Percentiles rank a stretch among this genome's conserved stretches.
These are phyloP conservation scores for Phyllosticta paracitricarpa DNA, from an alignment of 2,329 filamentous ascomycete species.

Conservation along the genomic window DNA sequence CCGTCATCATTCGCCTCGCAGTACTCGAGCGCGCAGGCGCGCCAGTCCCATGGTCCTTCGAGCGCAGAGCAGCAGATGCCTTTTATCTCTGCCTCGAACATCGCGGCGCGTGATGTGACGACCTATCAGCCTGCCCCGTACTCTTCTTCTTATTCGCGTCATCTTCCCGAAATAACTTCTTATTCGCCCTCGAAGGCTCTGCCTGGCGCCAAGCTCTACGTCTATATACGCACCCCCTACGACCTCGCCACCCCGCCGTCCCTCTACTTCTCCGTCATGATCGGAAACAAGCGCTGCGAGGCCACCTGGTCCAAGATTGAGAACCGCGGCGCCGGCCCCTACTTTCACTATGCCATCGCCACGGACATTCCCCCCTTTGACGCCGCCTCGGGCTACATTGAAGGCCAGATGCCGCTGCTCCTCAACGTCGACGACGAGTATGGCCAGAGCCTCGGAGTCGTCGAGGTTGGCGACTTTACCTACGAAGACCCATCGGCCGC, in stretches of 20 bases:
- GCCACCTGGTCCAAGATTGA: constrained; percentile 54
- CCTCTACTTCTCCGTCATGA: constrained; percentile 54
- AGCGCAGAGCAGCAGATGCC: constrained; percentile 31
- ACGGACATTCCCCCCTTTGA: constrained; percentile 58
- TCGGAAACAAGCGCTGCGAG: constrained; percentile 66
- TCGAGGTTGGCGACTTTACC: constrained; percentile 52
- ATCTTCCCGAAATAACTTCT: constrained; percentile 51
- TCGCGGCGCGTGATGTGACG: constrained; percentile 40
- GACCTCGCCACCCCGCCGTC: constrained; percentile 54
- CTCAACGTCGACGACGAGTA: constrained; percentile 50
- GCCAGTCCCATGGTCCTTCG: constrained; percentile 39
- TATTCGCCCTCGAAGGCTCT: constrained; percentile 64
- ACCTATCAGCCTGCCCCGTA: constrained; percentile 37
- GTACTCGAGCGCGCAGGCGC: constrained; percentile 39
- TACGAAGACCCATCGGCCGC: constrained; percentile 38
- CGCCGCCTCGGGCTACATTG: constrained; percentile 44
- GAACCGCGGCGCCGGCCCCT: constrained; percentile 40
- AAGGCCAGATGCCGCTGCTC: constrained; percentile 48
- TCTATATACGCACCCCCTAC: constrained; percentile 67
- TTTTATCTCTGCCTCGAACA: constrained; percentile 30
- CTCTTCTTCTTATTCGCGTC: constrained; percentile 37
- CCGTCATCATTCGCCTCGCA: constrained; percentile 37
- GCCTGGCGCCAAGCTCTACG: constrained; percentile 49
- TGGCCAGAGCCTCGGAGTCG: constrained; percentile 39
- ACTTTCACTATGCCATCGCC: constrained; percentile 61